phyloP scores from a whole-genome alignment of 768 basidiomycete genomes.

The Boletus rex-veris region DNA sequence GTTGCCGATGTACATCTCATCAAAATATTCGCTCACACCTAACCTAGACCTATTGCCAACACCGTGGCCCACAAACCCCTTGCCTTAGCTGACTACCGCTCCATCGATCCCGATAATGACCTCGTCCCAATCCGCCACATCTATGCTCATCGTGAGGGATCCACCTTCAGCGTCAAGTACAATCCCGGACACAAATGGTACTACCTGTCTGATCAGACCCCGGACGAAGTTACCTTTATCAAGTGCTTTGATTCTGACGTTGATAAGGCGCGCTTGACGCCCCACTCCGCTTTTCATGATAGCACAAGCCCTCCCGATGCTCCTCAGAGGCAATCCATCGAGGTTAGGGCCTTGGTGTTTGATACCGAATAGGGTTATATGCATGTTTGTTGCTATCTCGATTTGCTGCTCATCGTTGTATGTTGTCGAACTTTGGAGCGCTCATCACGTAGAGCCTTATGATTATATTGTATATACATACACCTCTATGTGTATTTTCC shows the following conservation, averaged over 20 bases:
- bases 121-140: slow-evolving; percentile 37
- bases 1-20: neutral
- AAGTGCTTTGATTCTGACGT: slow-evolving; percentile 45
- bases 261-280: slow-evolving; percentile 39
- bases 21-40: neutral
- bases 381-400: neutral
- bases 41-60: slow-evolving; percentile 34
- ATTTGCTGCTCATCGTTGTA: neutral
- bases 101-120: slow-evolving; percentile 34
- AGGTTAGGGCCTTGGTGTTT: slow-evolving; percentile 43
- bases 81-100: slow-evolving; percentile 40
- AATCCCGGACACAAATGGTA: slow-evolving; percentile 39
- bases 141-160: slow-evolving; percentile 33
- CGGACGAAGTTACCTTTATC: slow-evolving; percentile 42
- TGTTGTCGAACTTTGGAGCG: too few species aligned
- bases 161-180: slow-evolving; percentile 35
- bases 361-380: slow-evolving; percentile 31
- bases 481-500: neutral
- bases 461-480: neutral
- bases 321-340: slow-evolving; percentile 42
- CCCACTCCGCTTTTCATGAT: slow-evolving; percentile 43
- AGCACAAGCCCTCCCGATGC: slow-evolving; percentile 32
- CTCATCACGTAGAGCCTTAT: too few species aligned
- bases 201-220: slow-evolving; percentile 37
- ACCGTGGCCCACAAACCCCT: slow-evolving; percentile 40